Base-by-base conservation (phyloP, 2,329 filamentous ascomycete species). In the Penicillium sp. region DNA sequence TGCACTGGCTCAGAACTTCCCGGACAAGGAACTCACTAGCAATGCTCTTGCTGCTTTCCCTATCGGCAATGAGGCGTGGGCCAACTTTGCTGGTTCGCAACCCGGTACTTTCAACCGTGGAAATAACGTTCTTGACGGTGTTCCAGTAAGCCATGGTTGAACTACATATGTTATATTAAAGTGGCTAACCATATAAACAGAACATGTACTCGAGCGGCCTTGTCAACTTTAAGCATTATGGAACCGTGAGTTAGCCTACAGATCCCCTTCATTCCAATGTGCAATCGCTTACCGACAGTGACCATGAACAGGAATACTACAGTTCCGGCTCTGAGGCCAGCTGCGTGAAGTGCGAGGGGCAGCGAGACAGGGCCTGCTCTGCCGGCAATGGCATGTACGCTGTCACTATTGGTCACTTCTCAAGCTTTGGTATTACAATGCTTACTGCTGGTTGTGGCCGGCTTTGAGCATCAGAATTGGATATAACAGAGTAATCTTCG, bases 31-130 rank as follows among this genome's bases (percentile, higher is more conserved):
- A n/a, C 54, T 72, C n/a, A 66, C 53, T 4, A 69, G 69, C 53
- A 68, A 68, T 62, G 68, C 69, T 5, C 54, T 72, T 24, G 69
- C 69, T 50, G 68, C 69, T 9, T 72, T 69, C 20, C 69, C 69
- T 6, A 72, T 72, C 44, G 69, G 69, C 3, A 71, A 70, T 24
- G 37, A 48, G 32, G 66, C 55, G 2, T 69, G 65, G 58, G 67
- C 66, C 8, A 50, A 47, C 26, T 70, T 67, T 58, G 68, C 60
- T 6, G 34, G 53, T 2, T 58, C 63, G 16, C 66, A 66, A 39
- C 59, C 58, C 11, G 66, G 66, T 7, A 67, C 66, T 0, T 29
- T 70, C 45, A 59, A 62, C 46, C 62, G 68, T 14, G 68, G 66
- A n/a, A 70, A 68, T 37, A 70, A 70, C 50, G 39, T 39, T 20